These are phyloP conservation scores for Nemania abortiva DNA, from an alignment of 2,329 filamentous ascomycete genomes.

Conservation along the genomic window DNA sequence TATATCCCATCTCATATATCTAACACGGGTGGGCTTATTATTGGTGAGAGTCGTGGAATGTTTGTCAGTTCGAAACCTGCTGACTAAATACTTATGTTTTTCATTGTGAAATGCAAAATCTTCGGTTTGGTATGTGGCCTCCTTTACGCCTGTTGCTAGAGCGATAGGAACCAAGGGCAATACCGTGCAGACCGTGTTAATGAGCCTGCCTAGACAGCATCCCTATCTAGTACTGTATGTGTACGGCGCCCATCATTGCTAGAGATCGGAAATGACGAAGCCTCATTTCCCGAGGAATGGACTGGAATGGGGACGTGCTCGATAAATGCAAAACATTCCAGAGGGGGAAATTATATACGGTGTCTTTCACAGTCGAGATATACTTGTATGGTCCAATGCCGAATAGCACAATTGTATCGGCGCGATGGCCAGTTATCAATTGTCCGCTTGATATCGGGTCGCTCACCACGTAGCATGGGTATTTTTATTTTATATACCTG, in stretches of 20 bases:
- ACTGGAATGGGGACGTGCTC: neutral
- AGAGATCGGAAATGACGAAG: slow-evolving; percentile 1
- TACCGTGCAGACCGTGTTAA: neutral
- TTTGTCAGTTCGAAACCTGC: neutral
- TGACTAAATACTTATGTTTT: neutral
- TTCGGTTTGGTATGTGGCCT: too few relatives aligned
- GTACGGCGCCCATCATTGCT: neutral
- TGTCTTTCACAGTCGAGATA: slow-evolving; percentile 7
- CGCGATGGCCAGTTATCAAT: too few relatives aligned
- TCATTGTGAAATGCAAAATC: neutral
- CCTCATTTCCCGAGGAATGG: slow-evolving; percentile 32
- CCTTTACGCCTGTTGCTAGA: too few relatives aligned
- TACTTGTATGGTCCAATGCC: neutral
- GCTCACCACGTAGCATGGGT: neutral
- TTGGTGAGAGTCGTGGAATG: too few relatives aligned
- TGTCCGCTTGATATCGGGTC: neutral
- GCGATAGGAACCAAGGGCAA: neutral
- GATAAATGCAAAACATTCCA: slow-evolving; percentile 19
- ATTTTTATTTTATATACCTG: neutral
- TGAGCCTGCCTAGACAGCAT: neutral
- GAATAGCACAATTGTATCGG: neutral
- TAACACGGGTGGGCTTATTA: too few relatives aligned
- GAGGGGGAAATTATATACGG: slow-evolving; percentile 3
- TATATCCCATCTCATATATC: too few relatives aligned
- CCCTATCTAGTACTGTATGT: neutral